Conservation (phyloP, 2,329 filamentous ascomycete genomes). For the Diaporthe sp. region DNA sequence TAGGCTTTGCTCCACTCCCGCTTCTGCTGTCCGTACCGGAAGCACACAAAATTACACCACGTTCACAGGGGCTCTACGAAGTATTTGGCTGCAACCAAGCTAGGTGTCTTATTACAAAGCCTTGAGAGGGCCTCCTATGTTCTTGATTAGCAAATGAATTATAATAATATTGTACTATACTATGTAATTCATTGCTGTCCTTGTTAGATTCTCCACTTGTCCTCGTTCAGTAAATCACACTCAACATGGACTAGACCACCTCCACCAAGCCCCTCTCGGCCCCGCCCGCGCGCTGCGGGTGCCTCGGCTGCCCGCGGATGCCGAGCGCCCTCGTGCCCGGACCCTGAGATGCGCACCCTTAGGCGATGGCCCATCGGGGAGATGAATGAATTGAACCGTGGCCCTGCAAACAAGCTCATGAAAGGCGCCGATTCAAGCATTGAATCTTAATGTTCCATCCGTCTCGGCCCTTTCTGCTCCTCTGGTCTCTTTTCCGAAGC, state of each 20-base stretch:
- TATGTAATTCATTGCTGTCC: not conserved
- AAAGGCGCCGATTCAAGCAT: conserved; percentile 1
- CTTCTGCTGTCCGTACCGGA: not conserved
- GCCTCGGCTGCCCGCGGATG: conserved; percentile 11
- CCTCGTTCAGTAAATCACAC: not conserved
- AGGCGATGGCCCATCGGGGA: not conserved
- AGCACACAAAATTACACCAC: not conserved
- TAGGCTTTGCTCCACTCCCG: not conserved
- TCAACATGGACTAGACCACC: not conserved
- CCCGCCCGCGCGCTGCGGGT: not conserved
- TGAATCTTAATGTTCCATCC: conserved; percentile 18
- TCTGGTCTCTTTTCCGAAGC: not conserved
- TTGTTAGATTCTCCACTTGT: not conserved
- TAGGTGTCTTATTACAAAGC: not conserved
- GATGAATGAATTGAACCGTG: not conserved
- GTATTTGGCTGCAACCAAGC: not conserved
- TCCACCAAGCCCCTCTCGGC: conserved; percentile 1
- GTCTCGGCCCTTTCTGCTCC: not conserved
- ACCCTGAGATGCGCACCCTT: not conserved
- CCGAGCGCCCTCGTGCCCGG: not conserved
- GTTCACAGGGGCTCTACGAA: not conserved
- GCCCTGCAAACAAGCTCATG: not conserved
- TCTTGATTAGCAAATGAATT: too few species aligned
- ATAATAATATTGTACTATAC: too few species aligned
- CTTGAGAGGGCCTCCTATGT: not conserved